Evolutionary conservation across 768 basidiomycete genomes (phyloP), one percentile per base, ranked within the genome.

Genomic region (Leccinum fibrillosum): DNA sequence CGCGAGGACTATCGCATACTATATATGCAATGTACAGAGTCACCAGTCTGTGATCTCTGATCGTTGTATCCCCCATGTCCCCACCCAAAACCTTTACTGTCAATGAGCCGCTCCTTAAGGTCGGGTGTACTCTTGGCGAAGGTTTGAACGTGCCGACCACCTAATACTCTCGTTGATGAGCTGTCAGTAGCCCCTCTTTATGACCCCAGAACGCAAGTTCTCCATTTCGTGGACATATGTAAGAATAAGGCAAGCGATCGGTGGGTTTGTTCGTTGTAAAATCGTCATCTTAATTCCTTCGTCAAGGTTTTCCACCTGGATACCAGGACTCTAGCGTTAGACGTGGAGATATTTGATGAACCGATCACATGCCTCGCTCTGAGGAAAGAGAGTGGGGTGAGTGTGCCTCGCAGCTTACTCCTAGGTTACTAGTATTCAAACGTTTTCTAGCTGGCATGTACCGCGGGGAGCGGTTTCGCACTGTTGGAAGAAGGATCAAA

Each of bases 171-270:
- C 25, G 30, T 51, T 57, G 45, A 60, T 42, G 28, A 32, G 25
- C 37, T 15, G 12, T 49, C 45, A 50, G 45, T 63, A 88, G 85
- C 83, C 30, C 87, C 88, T 6, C 57, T 89, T 13, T 88, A 85
- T 66, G 86, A 89, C 60, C 70, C 80, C 12, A 64, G 62, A 48
- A 82, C 81, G 1, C 76, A 75, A 10, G 77, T 74, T 25, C 67
- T 89, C 37, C 86, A 89, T 70, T 88, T 90, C 68, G 84, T 89
- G 49, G 87, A 89, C 65, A 88, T 88, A 51, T 58, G 48, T 25
- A 53, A 66, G 58, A 61, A 69, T 34, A 60, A 58, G 59, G 68
- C 55, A 44, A 53, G 59, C 11, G 42, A 44, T 13, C 1, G n/a
- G 47, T 7, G 39, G 6, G 23, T n/a, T 52, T n/a, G 37, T 51